Conservation (phyloP, 2,329 filamentous ascomycete species). For the Colletotrichum sp. region DNA sequence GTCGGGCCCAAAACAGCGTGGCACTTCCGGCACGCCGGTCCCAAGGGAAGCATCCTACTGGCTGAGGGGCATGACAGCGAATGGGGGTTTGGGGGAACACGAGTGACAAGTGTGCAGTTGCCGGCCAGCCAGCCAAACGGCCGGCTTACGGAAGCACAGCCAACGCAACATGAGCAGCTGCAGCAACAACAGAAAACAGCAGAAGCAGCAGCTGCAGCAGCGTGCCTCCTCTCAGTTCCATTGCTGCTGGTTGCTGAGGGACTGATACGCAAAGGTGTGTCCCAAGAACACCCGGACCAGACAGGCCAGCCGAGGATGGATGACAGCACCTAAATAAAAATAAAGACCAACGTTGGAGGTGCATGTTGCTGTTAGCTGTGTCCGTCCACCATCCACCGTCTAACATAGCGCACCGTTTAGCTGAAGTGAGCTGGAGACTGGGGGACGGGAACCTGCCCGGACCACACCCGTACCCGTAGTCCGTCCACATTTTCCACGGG, state of each 20-base stretch:
- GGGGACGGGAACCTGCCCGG: background rate
- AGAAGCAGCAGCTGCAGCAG: background rate
- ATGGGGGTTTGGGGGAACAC: background rate
- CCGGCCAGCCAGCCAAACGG: background rate
- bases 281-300: background rate
- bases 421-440: background rate
- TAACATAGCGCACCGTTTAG: background rate
- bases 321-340: background rate
- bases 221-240: background rate
- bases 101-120: background rate
- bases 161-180: slow-evolving; percentile 7
- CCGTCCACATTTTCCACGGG: background rate
- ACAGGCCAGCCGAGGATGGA: background rate
- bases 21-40: slow-evolving; percentile 1
- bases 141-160: slow-evolving; percentile 6
- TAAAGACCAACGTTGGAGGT: background rate
- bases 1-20: slow-evolving; percentile 8
- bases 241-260: background rate
- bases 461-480: background rate
- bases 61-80: background rate
- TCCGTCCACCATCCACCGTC: background rate
- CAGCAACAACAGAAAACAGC: background rate
- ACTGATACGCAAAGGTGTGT: background rate
- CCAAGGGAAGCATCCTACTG: slow-evolving; percentile 12
- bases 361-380: background rate